These are phyloP conservation scores for Globisporangium polare DNA, from an alignment of 352 stramenopile genomes.

Conservation along the genomic window DNA sequence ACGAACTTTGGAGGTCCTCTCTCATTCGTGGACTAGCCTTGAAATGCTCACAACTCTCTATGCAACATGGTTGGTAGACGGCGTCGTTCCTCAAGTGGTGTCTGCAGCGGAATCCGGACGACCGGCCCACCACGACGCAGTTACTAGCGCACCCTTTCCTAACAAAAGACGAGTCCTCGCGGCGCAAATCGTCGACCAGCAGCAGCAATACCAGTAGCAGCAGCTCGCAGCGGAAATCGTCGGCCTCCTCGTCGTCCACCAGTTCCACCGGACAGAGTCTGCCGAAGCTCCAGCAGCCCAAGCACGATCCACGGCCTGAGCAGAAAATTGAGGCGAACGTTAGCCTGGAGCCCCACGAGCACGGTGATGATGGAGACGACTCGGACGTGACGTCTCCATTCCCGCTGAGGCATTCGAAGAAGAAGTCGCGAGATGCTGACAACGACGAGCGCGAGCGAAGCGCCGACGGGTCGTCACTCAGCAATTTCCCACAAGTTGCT, in stretches of 20 bases:
- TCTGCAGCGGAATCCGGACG: constrained; percentile 56
- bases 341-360: background rate
- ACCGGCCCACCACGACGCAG: constrained; percentile 82
- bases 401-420: background rate
- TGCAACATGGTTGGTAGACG: constrained; percentile 25
- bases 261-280: background rate
- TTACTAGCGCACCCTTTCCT: constrained; percentile 93
- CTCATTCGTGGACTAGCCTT: too few species aligned
- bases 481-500: background rate
- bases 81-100: constrained; percentile 54
- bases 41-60: too few species aligned
- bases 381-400: background rate
- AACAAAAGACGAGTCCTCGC: constrained; percentile 11
- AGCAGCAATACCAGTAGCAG: constrained; percentile 7
- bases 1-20: background rate
- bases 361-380: background rate
- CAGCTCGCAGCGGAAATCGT: constrained; percentile 9
- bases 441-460: constrained; percentile 16
- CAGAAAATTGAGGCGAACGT: background rate
- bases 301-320: background rate
- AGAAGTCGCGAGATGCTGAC: constrained; percentile 7
- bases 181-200: background rate
- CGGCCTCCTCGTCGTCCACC: constrained; percentile 1
- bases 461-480: background rate
- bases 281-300: constrained; percentile 3